A percentile compares a stretch with the other conserved stretches of the same genome.
These are phyloP conservation scores for Lolium rigidum DNA, from an alignment of 176 grass and related monocot genomes.

Conservation along the genomic window DNA sequence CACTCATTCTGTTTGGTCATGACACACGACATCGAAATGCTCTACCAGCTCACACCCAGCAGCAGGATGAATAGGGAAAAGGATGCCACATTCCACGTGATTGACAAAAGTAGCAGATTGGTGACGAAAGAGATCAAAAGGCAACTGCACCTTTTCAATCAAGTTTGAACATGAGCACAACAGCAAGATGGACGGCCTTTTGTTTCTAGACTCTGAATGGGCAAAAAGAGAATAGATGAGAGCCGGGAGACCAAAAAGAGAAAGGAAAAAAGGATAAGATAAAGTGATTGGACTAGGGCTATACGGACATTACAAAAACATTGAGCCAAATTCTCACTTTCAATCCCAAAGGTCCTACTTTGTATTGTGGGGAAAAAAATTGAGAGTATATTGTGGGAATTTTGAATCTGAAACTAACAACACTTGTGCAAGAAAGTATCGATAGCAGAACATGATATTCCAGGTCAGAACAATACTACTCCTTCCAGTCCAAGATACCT, in stretches of 20 bases:
- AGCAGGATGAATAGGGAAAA: not conserved
- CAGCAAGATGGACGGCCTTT: constrained; percentile 30
- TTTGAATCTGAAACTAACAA: not conserved
- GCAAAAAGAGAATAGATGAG: not conserved
- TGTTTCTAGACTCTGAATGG: constrained; percentile 2
- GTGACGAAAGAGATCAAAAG: constrained; percentile 21
- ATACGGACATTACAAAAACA: not conserved
- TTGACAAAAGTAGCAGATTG: constrained; percentile 43
- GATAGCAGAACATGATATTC: not conserved
- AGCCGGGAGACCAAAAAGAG: constrained; percentile 31
- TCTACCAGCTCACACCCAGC: constrained; percentile 30
- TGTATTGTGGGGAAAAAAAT: too few relatives aligned
- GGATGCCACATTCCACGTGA: constrained; percentile 34
- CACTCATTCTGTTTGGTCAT: constrained; percentile 10
- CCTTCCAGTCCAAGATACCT: too few relatives aligned
- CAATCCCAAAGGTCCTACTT: not conserved
- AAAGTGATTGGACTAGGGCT: constrained; percentile 34
- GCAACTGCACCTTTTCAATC: constrained; percentile 9
- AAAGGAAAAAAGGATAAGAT: not conserved
- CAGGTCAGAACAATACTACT: not conserved
- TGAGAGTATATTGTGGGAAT: not conserved
- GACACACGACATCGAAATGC: constrained; percentile 46
- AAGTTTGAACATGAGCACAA: constrained; percentile 25
- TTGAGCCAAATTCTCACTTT: not conserved
- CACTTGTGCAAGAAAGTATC: not conserved